These are phyloP conservation scores for Asterella californica DNA, from an alignment of 225 moss, liverwort and hornwort species.

Conservation along the genomic window DNA sequence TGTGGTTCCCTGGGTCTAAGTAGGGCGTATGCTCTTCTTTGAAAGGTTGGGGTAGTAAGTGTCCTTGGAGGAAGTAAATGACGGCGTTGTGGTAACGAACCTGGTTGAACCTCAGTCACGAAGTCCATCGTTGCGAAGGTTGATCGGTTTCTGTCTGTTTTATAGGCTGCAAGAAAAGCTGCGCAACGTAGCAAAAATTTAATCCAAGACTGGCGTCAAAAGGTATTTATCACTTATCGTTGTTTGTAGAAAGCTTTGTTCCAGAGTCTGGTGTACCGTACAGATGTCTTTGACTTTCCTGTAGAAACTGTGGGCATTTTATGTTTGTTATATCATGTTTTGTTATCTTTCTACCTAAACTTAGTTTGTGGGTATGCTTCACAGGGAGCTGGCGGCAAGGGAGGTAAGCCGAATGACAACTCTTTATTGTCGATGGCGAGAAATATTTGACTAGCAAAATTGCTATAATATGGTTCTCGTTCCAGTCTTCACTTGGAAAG, in stretches of 20 bases:
- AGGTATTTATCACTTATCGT: constrained; percentile 30
- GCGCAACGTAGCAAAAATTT: constrained; percentile 55
- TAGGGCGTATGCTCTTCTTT: not conserved
- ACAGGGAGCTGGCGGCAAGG: constrained; percentile 55
- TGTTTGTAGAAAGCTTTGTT: not conserved
- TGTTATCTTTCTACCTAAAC: not conserved
- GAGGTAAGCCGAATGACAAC: constrained; percentile 41
- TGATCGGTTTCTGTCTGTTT: not conserved
- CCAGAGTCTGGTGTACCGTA: not conserved
- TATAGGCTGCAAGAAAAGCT: constrained; percentile 56
- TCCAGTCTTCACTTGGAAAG: not conserved
- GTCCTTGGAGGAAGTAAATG: too few species aligned
- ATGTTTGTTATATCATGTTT: not conserved
- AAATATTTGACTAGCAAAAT: not conserved
- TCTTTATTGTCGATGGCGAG: not conserved
- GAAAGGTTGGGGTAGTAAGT: not conserved
- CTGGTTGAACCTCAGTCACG: not conserved
- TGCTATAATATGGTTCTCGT: not conserved
- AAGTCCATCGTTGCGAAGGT: not conserved
- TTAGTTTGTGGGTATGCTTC: constrained; percentile 6
- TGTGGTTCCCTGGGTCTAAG: too few species aligned
- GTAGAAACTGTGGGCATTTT: not conserved
- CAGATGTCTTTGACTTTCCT: not conserved
- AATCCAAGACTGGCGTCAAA: constrained; percentile 65
- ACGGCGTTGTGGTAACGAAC: not conserved